phyloP scores from a whole-genome alignment of 140 eudicot species.

The Ambrosia hybrid region DNA sequence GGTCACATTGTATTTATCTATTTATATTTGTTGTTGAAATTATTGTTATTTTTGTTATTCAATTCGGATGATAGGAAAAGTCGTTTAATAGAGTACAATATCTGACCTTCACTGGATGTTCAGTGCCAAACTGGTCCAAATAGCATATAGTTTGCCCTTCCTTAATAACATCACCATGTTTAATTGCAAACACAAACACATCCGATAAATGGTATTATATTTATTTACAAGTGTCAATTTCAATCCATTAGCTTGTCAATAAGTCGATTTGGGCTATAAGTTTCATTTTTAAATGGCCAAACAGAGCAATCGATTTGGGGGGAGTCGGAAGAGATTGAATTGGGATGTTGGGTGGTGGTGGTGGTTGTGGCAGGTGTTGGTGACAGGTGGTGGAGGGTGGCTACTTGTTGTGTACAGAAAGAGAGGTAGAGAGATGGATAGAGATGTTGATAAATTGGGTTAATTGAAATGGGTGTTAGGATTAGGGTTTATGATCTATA shows the following conservation, averaged over 20 bases:
- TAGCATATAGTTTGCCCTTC: constrained; percentile 85
- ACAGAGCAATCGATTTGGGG: no score
- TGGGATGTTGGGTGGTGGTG: no score
- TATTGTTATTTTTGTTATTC: background rate
- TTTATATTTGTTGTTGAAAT: background rate
- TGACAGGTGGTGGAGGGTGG: no score
- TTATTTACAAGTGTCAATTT: no score
- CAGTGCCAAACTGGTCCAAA: constrained; percentile 75
- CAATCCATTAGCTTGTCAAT: background rate
- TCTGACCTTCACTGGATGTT: constrained; percentile 71
- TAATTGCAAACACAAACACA: constrained; percentile 16
- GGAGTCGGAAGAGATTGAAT: no score
- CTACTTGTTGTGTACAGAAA: no score
- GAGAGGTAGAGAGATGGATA: no score
- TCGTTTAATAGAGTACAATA: background rate
- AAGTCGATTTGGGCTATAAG: background rate
- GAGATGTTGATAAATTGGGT: no score
- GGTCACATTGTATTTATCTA: background rate
- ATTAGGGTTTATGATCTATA: no score
- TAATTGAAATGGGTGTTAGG: no score
- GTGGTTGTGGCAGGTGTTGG: no score
- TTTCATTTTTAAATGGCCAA: constrained; percentile 1
- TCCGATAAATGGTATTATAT: background rate
- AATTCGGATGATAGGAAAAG: background rate
- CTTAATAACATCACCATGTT: constrained; percentile 66